Evolutionary conservation across 495 filamentous ascomycete genomes (phyloP).

Genomic region (Sporormia fimetaria): DNA sequence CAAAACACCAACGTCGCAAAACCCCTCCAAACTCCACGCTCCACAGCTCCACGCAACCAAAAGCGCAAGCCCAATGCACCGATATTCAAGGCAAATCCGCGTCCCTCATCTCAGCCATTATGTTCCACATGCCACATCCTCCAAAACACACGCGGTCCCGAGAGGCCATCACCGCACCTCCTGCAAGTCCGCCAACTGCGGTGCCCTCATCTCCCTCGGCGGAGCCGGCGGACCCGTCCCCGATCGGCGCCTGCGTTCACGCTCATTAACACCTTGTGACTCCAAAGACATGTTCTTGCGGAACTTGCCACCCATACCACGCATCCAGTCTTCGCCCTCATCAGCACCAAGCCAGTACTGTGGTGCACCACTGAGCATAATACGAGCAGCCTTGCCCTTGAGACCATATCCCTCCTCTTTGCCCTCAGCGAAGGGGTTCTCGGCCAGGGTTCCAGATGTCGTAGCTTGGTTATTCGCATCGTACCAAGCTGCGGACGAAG

Average conservation of each 20-base stretch:
- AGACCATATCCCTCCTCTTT: slow-evolving; percentile 62
- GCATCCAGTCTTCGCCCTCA: slow-evolving; percentile 47
- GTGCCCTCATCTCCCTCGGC: slow-evolving; percentile 13
- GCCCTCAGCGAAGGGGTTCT: slow-evolving; percentile 59
- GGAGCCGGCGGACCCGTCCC: slow-evolving; percentile 51
- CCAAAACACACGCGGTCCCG: too few relatives aligned
- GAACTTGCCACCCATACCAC: slow-evolving; percentile 48
- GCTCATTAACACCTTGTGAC: slow-evolving; percentile 44
- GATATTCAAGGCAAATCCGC: too few relatives aligned
- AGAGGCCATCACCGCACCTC: slow-evolving; percentile 23
- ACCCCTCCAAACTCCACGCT: too few relatives aligned
- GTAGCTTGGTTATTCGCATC: slow-evolving; percentile 21
- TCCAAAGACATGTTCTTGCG: slow-evolving; percentile 20
- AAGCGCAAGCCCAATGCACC: too few relatives aligned
- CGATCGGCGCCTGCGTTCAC: slow-evolving; percentile 55
- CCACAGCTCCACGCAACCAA: too few relatives aligned
- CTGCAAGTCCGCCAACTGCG: slow-evolving; percentile 12
- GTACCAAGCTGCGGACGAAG: slow-evolving; percentile 15
- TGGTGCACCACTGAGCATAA: slow-evolving; percentile 57
- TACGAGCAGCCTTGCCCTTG: slow-evolving; percentile 59
- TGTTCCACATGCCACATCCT: too few relatives aligned
- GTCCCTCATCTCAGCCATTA: too few relatives aligned
- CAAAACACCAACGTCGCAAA: too few relatives aligned
- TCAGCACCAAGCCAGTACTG: slow-evolving; percentile 63
- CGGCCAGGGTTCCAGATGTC: slow-evolving; percentile 41